Base-by-base conservation (phyloP, 306 rosid species). In the Senna tora region DNA sequence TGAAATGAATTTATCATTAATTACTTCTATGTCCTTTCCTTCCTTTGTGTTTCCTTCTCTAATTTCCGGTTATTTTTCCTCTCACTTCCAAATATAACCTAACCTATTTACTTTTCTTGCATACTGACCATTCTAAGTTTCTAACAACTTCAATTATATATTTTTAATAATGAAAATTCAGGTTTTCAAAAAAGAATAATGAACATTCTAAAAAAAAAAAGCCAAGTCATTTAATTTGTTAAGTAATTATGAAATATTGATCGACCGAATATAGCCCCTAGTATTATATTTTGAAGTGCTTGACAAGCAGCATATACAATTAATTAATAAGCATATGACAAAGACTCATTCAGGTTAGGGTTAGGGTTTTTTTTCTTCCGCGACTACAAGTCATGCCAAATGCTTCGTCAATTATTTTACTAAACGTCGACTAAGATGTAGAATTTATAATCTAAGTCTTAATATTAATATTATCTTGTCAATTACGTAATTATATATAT, bases 231-330 rank as follows among this genome's bases (percentile, higher is more conserved):
- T 62, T 28, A 33, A 71, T 62, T 62, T 28, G 22, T 65, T 54
- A 5, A 64, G 47, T 41, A 16, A n/a, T 47, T 56, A n/a, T 21
- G 21, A 56, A 46, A 25, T n/a, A n/a, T n/a, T n/a, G n/a, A n/a
- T n/a, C n/a, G 49, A 47, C 11, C 42, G 21, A 76, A 25, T 67
- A 13, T 22, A 73, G 52, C 42, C 33, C 47, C 30, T 10, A 20
- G 4, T 67, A 42, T 22, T 78, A 65, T 79, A 81, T 39, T 59
- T 38, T 76, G 84, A 81, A 81, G 82, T 85, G 84, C 32, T 75
- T 76, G 46, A 72, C 78, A 81, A 84, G 82, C 75, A 75, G 71
- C 54, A 64, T 60, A n/a, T n/a, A n/a, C n/a, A n/a, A n/a, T n/a
- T n/a, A 69, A 33, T 56, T 60, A 50, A 25, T 25, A 25, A 25